phyloP scores from a whole-genome alignment of 768 basidiomycete species.

The Pleurotus giganteus region DNA sequence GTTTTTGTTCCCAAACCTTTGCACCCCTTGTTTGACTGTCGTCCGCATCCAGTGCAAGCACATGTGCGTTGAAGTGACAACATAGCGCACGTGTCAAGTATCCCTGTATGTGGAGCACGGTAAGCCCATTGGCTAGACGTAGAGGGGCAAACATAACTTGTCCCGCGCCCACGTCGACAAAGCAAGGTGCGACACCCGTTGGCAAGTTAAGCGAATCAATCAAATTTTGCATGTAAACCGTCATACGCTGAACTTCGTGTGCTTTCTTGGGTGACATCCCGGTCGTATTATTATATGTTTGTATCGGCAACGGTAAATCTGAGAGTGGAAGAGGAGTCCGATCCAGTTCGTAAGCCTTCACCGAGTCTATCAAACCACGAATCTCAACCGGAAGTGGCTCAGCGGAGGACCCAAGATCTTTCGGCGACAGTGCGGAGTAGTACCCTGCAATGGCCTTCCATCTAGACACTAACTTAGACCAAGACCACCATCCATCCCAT shows the following conservation, averaged over 20 bases:
- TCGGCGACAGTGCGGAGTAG: background rate
- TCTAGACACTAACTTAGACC: constrained; percentile 1
- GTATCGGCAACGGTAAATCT: constrained; percentile 13
- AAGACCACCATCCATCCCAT: constrained; percentile 2
- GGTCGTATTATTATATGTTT: constrained; percentile 13
- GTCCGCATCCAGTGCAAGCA: constrained; percentile 69
- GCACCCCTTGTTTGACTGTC: constrained; percentile 59
- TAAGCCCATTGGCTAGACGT: background rate
- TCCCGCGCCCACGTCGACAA: constrained; percentile 75
- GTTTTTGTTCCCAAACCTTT: constrained; percentile 33
- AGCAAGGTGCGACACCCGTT: constrained; percentile 25
- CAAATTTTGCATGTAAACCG: constrained; percentile 44
- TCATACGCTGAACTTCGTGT: constrained; percentile 71
- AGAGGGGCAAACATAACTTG: constrained; percentile 40
- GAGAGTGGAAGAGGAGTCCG: constrained; percentile 10
- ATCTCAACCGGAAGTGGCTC: constrained; percentile 14
- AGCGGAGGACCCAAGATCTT: background rate
- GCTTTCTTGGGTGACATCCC: constrained; percentile 78
- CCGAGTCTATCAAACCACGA: background rate
- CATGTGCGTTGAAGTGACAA: constrained; percentile 32
- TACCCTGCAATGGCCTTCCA: constrained; percentile 3
- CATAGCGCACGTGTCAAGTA: constrained; percentile 58
- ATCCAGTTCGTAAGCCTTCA: constrained; percentile 2
- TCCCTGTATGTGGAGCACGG: constrained; percentile 36
- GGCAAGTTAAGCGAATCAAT: constrained; percentile 22